These are phyloP conservation scores for Pilaira anomala DNA, from an alignment of 192 early-diverging fungal species.

Conservation along the genomic window DNA sequence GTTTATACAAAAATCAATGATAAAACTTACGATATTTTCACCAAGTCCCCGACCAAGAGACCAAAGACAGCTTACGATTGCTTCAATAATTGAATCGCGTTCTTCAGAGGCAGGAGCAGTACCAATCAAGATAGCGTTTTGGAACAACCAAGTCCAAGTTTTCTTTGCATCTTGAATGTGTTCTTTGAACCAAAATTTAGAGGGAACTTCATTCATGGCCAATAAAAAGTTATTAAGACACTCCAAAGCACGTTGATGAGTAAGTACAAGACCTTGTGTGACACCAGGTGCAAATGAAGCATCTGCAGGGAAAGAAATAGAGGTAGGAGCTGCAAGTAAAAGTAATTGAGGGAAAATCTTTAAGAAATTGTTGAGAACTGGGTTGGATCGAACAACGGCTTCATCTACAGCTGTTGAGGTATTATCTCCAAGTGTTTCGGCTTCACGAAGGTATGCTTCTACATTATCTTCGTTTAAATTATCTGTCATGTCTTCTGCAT, in stretches of 20 bases:
- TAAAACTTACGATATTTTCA: constrained; percentile 45
- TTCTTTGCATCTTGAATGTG: constrained; percentile 41
- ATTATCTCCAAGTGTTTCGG: constrained; percentile 32
- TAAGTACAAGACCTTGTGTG: constrained; percentile 50
- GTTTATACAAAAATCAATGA: neutral
- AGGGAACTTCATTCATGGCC: constrained; percentile 64
- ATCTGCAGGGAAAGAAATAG: constrained; percentile 47
- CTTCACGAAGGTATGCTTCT: constrained; percentile 35
- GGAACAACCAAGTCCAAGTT: constrained; percentile 60
- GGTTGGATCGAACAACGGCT: constrained; percentile 27
- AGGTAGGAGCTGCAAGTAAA: constrained; percentile 45
- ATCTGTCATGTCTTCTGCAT: constrained; percentile 42
- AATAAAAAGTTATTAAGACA: constrained; percentile 77
- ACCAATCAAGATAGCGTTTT: constrained; percentile 46
- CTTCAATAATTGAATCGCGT: constrained; percentile 58
- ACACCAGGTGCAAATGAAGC: constrained; percentile 35
- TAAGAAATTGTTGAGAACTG: constrained; percentile 46
- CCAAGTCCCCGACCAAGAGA: constrained; percentile 65
- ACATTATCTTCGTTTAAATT: constrained; percentile 30
- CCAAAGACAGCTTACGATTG: constrained; percentile 74
- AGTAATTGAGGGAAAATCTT: constrained; percentile 49
- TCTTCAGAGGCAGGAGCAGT: constrained; percentile 43
- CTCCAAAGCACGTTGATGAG: constrained; percentile 65
- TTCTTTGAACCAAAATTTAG: constrained; percentile 63
- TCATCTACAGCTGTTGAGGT: constrained; percentile 32